Conservation (phyloP, 192 early-diverging fungal genomes). For the Coemansia sp. region DNA sequence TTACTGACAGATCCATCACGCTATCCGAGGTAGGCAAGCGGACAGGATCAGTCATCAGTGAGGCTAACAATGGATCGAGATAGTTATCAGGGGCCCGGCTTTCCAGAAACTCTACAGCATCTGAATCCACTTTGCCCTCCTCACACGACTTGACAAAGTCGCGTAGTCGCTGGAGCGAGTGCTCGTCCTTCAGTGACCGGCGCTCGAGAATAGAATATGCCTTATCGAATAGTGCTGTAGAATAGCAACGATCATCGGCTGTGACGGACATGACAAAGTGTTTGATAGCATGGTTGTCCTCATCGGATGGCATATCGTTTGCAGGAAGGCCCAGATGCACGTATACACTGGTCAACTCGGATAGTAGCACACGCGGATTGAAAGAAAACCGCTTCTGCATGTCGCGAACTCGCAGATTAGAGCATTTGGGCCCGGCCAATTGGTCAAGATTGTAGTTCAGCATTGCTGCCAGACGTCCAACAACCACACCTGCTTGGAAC, state of each 20-base stretch:
- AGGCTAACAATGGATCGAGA: slow-evolving; percentile 80
- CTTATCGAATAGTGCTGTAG: slow-evolving; percentile 70
- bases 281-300: slow-evolving; percentile 39
- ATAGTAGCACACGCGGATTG: slow-evolving; percentile 78
- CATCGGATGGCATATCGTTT: not conserved
- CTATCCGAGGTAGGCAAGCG: slow-evolving; percentile 77
- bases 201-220: slow-evolving; percentile 69
- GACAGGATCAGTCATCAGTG: slow-evolving; percentile 93
- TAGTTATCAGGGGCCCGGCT: slow-evolving; percentile 89
- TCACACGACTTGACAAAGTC: slow-evolving; percentile 77
- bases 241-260: slow-evolving; percentile 82
- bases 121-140: slow-evolving; percentile 59
- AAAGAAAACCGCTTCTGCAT: slow-evolving; percentile 84
- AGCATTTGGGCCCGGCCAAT: slow-evolving; percentile 88
- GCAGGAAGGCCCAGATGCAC: slow-evolving; percentile 63
- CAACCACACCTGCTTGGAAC: slow-evolving; percentile 87
- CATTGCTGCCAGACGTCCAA: slow-evolving; percentile 94
- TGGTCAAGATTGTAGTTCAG: slow-evolving; percentile 90
- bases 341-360: slow-evolving; percentile 83
- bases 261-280: slow-evolving; percentile 81
- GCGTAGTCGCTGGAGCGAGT: slow-evolving; percentile 62
- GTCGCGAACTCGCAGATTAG: slow-evolving; percentile 74
- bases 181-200: slow-evolving; percentile 61
- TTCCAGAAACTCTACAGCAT: slow-evolving; percentile 74
- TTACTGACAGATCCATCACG: slow-evolving; percentile 85